A percentile compares a stretch with the other conserved stretches of the same genome.
Evolutionary conservation across 148 eudicot genomes (phyloP).

Genomic region (Vaccinium myrtillus): DNA sequence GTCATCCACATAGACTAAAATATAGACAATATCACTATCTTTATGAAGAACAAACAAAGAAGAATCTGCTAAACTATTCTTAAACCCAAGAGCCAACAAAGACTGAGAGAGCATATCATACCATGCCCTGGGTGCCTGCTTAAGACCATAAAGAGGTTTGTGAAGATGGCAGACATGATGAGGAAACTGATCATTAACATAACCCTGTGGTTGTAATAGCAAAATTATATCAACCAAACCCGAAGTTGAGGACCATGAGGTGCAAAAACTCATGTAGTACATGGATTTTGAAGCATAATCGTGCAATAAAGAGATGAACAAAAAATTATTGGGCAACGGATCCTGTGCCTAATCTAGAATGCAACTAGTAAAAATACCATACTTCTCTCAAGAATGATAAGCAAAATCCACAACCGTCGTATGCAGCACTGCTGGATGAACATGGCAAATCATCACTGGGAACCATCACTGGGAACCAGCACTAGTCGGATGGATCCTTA

Average conservation of each 20-base stretch:
- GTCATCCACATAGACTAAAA: no score
- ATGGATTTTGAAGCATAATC: neutral
- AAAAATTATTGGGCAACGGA: neutral
- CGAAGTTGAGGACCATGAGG: neutral
- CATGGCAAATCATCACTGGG: slow-evolving; percentile 70
- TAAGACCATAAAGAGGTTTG: no score
- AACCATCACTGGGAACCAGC: slow-evolving; percentile 65
- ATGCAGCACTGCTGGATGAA: slow-evolving; percentile 31
- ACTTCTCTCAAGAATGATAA: slow-evolving; percentile 43
- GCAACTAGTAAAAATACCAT: slow-evolving; percentile 56
- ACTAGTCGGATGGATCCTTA: slow-evolving; percentile 65
- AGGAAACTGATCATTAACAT: no score
- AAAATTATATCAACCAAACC: neutral
- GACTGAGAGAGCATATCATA: no score
- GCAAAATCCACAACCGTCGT: slow-evolving; percentile 31
- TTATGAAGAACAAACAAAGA: no score
- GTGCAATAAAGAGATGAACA: neutral
- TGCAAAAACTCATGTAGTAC: neutral
- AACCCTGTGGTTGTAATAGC: neutral
- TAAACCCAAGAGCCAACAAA: no score
- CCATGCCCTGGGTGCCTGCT: no score
- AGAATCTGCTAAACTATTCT: no score
- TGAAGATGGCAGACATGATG: no score
- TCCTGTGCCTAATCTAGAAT: slow-evolving; percentile 14
- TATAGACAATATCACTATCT: no score